Conservation (phyloP, 202 grass and related monocot genomes). For the Panicum virgatum region DNA sequence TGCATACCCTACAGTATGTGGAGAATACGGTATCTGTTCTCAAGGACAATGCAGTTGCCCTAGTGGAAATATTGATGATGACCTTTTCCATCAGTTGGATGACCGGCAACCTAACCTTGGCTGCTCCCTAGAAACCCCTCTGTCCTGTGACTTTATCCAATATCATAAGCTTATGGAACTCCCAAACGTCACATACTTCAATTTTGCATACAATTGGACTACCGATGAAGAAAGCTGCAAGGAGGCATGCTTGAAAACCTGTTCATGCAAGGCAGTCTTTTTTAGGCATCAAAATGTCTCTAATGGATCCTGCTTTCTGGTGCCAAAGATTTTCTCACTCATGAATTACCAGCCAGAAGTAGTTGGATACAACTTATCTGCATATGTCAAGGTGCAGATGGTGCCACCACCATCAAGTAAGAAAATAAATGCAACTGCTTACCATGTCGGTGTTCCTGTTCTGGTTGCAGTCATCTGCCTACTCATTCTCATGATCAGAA, state of each 20-base stretch:
- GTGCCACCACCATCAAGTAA: conserved; percentile 27
- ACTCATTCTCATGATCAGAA: conserved; percentile 43
- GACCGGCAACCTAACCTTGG: conserved; percentile 45
- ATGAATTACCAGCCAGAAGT: conserved; percentile 50
- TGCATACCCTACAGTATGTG: conserved; percentile 73
- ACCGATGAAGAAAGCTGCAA: conserved; percentile 72
- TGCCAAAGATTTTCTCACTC: conserved; percentile 62
- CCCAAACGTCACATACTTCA: conserved; percentile 66
- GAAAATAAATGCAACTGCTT: conserved; percentile 32
- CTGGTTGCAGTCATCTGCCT: conserved; percentile 39
- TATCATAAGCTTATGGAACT: conserved; percentile 62
- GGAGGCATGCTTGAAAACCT: conserved; percentile 66
- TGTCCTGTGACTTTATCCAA: conserved; percentile 62
- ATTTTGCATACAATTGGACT: conserved; percentile 45
- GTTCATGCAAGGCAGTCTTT: conserved; percentile 70
- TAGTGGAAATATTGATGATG: conserved; percentile 10
- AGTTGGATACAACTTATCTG: conserved; percentile 58
- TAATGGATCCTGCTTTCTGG: conserved; percentile 61
- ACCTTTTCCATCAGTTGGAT: conserved; percentile 53
- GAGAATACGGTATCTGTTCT: conserved; percentile 74
- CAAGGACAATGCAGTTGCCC: conserved; percentile 74
- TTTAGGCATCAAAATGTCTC: conserved; percentile 54
- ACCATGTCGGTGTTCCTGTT: conserved; percentile 46
- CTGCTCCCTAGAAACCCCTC: conserved; percentile 50
- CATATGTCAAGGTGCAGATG: conserved; percentile 75